Percentiles rank a stretch among this genome's conserved stretches.
Evolutionary conservation across 805 yeast species (phyloP).

Genomic region (Suhomyces sp.): DNA sequence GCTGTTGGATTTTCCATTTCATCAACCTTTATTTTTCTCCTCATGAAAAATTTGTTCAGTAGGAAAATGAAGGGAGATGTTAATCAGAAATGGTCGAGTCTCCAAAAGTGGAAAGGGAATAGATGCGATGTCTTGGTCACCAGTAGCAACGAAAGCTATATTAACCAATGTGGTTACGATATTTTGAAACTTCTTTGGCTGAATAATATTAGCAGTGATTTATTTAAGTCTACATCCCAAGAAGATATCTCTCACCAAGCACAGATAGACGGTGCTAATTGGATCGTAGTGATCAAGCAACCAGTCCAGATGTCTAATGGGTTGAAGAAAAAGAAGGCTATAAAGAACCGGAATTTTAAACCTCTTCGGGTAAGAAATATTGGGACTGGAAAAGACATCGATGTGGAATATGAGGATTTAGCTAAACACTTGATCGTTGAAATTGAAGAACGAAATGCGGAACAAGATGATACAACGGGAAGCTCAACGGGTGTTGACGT

Average conservation of each 20-base stretch:
- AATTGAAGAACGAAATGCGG: conserved; percentile 23
- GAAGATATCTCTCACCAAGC: conserved; percentile 73
- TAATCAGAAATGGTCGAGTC: background rate
- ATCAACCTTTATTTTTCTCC: conserved; percentile 37
- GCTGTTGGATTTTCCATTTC: conserved; percentile 90
- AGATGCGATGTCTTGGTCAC: conserved; percentile 84
- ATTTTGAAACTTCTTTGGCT: conserved; percentile 70
- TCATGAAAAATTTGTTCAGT: conserved; percentile 30
- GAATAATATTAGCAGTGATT: conserved; percentile 75
- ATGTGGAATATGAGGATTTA: conserved; percentile 70
- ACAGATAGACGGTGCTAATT: conserved; percentile 64
- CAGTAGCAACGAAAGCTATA: conserved; percentile 55
- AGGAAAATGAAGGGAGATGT: conserved; percentile 12
- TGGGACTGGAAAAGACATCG: conserved; percentile 60
- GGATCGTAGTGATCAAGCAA: conserved; percentile 79
- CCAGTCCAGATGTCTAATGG: conserved; percentile 39
- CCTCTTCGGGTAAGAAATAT: conserved; percentile 73
- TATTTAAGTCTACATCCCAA: conserved; percentile 29
- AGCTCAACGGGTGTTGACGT: conserved; percentile 4
- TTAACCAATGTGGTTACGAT: conserved; percentile 63
- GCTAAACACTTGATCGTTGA: conserved; percentile 30
- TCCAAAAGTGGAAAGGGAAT: conserved; percentile 24
- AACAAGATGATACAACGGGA: conserved; percentile 5
- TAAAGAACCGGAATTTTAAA: conserved; percentile 54
- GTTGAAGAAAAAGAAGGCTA: conserved; percentile 28